Base-by-base conservation (phyloP, 1,284 basidiomycete genomes). In the Trichosporon coremiiforme region DNA sequence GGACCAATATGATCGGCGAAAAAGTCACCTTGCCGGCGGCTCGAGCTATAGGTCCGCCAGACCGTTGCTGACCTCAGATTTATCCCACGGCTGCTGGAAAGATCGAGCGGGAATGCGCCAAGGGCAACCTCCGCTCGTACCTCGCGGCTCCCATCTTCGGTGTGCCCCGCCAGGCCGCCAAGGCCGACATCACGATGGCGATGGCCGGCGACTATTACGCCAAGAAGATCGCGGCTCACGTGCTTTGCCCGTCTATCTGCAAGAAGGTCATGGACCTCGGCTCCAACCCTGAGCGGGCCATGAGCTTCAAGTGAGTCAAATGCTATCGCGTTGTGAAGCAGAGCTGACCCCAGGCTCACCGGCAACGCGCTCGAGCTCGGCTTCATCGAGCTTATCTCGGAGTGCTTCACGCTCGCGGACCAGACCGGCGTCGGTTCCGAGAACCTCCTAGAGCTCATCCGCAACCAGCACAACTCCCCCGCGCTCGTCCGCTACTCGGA, bases 81-180 rank as follows among this genome's bases (percentile, higher is more conserved):
- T 91, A 90, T 79, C 92, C 91, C 7, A 83, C 87, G 15, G 84
- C 91, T 5, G 88, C 91, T 71, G 92, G 91, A 71, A 87, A 92
- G 78, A 85, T 96, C 22, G 93, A 95, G 80, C 85, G 84, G 13
- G 83, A 90, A 62, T 88, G 90, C 0, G 82, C 86, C 38, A 84
- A 89, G 66, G 87, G 57, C 15, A 3, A 87, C 1, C 87, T 89
- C 76, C 86, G 88, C 62, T 87, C 87, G 75, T 89, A 94, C 77
- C 87, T 96, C 71, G 88, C 90, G 36, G 89, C 88, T 45, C 94
- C 93, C 4, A 90, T 94, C 9, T 93, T 95, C 73, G 94, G 93
- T 12, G 86, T 89, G 17, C 83, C 82, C 17, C 79, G 85, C 13
- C 88, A 87, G 22, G 94, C 94, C 0, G 88, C 90, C 35, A 86